A percentile compares a stretch with the other conserved stretches of the same genome.
phyloP scores from a whole-genome alignment of 1,139 yeast species.

The Candida freyschussii region DNA sequence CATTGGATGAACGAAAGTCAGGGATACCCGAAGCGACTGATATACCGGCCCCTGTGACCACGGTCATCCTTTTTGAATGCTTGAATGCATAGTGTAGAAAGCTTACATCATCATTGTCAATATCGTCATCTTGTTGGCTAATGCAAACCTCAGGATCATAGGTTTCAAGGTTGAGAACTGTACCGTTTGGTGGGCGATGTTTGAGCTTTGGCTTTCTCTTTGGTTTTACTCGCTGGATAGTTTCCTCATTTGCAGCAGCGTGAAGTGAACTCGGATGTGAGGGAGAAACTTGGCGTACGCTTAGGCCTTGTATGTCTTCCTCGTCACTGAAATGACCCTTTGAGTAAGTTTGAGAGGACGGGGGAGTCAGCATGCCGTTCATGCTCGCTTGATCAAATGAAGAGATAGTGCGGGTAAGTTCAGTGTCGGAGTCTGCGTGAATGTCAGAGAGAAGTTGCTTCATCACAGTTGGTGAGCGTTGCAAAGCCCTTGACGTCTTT shows the following conservation, averaged over 20 bases:
- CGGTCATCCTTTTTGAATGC: constrained; percentile 44
- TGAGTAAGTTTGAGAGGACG: constrained; percentile 21
- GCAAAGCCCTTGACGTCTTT: no score
- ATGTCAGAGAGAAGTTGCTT: no score
- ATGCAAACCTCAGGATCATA: constrained; percentile 26
- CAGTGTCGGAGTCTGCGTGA: no score
- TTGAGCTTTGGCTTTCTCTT: constrained; percentile 36
- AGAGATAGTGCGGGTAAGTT: no score
- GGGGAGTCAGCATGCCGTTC: constrained; percentile 23
- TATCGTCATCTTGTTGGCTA: constrained; percentile 26
- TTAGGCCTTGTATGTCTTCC: constrained; percentile 1
- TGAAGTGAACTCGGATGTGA: background rate
- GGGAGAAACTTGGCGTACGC: background rate
- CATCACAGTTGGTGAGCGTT: no score
- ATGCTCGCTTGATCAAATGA: constrained; percentile 1
- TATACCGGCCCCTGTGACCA: constrained; percentile 83
- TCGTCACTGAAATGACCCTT: constrained; percentile 6
- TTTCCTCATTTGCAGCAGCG: background rate
- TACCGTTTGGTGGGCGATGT: constrained; percentile 39
- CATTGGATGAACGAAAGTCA: constrained; percentile 77
- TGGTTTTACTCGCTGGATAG: constrained; percentile 2
- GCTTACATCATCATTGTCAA: constrained; percentile 34
- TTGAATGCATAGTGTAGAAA: constrained; percentile 42
- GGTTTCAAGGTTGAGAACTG: constrained; percentile 33
- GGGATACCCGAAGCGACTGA: constrained; percentile 91